Evolutionary conservation across 1,284 basidiomycete genomes (phyloP).

Genomic region (Trametes versicolor): DNA sequence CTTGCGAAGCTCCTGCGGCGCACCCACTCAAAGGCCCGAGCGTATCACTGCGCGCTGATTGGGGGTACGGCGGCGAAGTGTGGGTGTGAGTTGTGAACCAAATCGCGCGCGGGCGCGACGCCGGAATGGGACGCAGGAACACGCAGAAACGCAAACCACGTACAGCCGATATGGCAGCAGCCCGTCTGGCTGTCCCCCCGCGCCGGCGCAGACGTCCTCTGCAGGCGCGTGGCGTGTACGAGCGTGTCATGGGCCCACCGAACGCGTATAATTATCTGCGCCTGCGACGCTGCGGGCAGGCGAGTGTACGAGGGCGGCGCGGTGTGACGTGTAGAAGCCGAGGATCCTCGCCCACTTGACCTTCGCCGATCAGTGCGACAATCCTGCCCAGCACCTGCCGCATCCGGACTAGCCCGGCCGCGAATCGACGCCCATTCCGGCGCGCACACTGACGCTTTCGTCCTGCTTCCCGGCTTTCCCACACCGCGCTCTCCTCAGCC

Average conservation of each 20-base stretch:
- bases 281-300: neutral
- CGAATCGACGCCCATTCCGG: conserved; percentile 1
- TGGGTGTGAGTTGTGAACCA: conserved; percentile 3
- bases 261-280: neutral
- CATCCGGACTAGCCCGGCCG: conserved; percentile 16
- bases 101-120: neutral
- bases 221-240: neutral
- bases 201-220: neutral
- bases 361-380: conserved; percentile 23
- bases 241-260: neutral
- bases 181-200: neutral
- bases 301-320: neutral
- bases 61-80: conserved; percentile 17
- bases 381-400: conserved; percentile 19
- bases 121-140: neutral
- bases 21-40: conserved; percentile 10
- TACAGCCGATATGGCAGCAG: neutral
- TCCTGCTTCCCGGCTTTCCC: neutral
- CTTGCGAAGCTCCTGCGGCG: neutral
- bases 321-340: conserved; percentile 20
- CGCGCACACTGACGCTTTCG: neutral
- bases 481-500: neutral
- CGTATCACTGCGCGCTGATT: conserved; percentile 19
- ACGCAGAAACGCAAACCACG: neutral
- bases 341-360: conserved; percentile 11